A percentile compares a stretch with the other conserved stretches of the same genome.
These are phyloP conservation scores for Rhizopus microsporus DNA, from an alignment of 371 early-diverging fungal species.

Conservation along the genomic window DNA sequence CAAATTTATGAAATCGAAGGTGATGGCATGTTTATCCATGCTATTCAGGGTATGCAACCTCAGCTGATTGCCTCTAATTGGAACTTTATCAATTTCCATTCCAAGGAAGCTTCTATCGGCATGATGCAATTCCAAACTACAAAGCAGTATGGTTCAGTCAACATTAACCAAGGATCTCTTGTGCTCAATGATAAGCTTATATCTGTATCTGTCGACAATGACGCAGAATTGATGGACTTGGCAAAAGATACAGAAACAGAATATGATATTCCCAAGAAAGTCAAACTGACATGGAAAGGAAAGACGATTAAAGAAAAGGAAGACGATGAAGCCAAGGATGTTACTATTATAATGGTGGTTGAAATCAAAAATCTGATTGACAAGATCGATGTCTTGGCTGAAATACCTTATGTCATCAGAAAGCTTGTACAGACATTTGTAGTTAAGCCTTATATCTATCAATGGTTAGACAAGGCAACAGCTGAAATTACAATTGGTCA, in stretches of 20 bases:
- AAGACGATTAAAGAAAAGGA: constrained; percentile 59
- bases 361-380: constrained; percentile 63
- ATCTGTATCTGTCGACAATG: constrained; percentile 77
- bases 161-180: constrained; percentile 77
- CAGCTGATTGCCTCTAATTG: constrained; percentile 85
- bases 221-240: constrained; percentile 52
- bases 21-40: constrained; percentile 82
- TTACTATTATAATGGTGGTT: constrained; percentile 64
- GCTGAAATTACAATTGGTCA: constrained; percentile 70
- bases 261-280: constrained; percentile 76
- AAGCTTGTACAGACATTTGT: constrained; percentile 90
- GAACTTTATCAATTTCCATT: constrained; percentile 78
- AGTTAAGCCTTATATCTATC: constrained; percentile 92
- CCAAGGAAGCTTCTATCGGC: constrained; percentile 61
- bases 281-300: constrained; percentile 75
- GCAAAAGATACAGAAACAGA: constrained; percentile 70
- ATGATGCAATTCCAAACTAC: constrained; percentile 85
- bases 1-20: constrained; percentile 64
- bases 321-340: constrained; percentile 57
- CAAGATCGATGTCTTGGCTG: constrained; percentile 84
- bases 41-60: constrained; percentile 83
- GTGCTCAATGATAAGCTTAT: constrained; percentile 67
- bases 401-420: constrained; percentile 86
- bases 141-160: constrained; percentile 67
- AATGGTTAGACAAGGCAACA: constrained; percentile 75